Evolutionary conservation across 2,329 filamentous ascomycete genomes (phyloP).

Genomic region (Cadophora gregata): DNA sequence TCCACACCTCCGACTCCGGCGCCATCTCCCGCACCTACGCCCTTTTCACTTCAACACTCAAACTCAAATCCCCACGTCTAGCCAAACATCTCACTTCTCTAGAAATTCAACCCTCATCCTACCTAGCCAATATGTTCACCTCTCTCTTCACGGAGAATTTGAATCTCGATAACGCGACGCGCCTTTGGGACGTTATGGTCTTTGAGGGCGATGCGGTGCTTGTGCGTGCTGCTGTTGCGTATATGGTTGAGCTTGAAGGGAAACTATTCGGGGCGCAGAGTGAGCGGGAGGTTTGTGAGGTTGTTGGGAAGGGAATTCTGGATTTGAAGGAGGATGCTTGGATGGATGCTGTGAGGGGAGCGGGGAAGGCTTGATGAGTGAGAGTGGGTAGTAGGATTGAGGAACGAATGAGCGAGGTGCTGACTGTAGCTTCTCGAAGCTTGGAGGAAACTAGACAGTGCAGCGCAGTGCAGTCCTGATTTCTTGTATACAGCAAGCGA

Average conservation of each 20-base stretch:
- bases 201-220: slow-evolving; percentile 80
- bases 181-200: slow-evolving; percentile 82
- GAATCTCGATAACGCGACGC: slow-evolving; percentile 71
- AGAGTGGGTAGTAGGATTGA: too few relatives aligned
- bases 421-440: too few relatives aligned
- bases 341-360: slow-evolving; percentile 37
- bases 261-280: slow-evolving; percentile 51
- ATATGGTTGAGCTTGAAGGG: slow-evolving; percentile 60
- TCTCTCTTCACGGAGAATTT: slow-evolving; percentile 68
- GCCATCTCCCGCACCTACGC: slow-evolving; percentile 73
- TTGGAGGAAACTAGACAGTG: too few relatives aligned
- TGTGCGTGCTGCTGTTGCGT: slow-evolving; percentile 72
- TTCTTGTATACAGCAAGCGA: too few relatives aligned
- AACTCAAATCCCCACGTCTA: slow-evolving; percentile 67
- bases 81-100: slow-evolving; percentile 65
- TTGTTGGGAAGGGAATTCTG: slow-evolving; percentile 30
- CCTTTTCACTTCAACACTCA: slow-evolving; percentile 69
- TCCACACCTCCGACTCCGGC: slow-evolving; percentile 73
- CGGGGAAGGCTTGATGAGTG: slow-evolving; percentile 33
- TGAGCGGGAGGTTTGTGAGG: slow-evolving; percentile 31
- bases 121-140: slow-evolving; percentile 66
- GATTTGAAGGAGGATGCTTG: slow-evolving; percentile 39
- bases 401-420: too few relatives aligned
- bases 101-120: slow-evolving; percentile 55
- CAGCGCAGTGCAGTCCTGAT: too few relatives aligned